A percentile compares a stretch with the other conserved stretches of the same genome.
These are phyloP conservation scores for Daldinia vernicosa DNA, from an alignment of 495 filamentous ascomycete genomes.

Conservation along the genomic window DNA sequence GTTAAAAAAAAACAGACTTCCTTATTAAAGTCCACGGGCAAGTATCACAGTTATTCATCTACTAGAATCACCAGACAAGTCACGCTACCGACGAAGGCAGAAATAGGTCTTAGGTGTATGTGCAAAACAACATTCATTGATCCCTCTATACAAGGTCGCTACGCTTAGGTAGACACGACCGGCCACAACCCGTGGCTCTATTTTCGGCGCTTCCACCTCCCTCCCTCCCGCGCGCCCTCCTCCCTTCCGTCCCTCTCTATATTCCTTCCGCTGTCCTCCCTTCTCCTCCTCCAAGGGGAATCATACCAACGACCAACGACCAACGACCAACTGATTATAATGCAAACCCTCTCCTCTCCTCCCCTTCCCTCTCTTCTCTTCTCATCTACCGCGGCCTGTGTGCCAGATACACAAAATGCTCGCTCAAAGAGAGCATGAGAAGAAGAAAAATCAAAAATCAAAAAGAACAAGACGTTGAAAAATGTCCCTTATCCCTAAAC, in stretches of 20 bases:
- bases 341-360: constrained; percentile 3
- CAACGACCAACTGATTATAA: background rate
- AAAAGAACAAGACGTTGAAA: background rate
- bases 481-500: constrained; percentile 2
- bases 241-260: background rate
- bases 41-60: background rate
- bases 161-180: background rate
- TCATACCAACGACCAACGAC: background rate
- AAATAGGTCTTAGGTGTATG: background rate
- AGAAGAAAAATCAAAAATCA: constrained; percentile 7
- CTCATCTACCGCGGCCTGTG: background rate
- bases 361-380: background rate
- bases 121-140: background rate
- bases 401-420: constrained; percentile 4
- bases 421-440: background rate
- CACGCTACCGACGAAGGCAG: background rate
- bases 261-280: background rate
- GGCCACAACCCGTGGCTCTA: constrained; percentile 3
- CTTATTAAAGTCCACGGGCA: background rate
- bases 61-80: background rate
- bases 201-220: background rate
- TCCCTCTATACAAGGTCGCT: background rate
- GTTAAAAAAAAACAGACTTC: background rate
- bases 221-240: background rate
- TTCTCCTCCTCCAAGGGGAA: background rate